Evolutionary conservation across 148 eudicot genomes (phyloP), one percentile per base, ranked within the genome.

Genomic region (Dianthus caryophyllus): DNA sequence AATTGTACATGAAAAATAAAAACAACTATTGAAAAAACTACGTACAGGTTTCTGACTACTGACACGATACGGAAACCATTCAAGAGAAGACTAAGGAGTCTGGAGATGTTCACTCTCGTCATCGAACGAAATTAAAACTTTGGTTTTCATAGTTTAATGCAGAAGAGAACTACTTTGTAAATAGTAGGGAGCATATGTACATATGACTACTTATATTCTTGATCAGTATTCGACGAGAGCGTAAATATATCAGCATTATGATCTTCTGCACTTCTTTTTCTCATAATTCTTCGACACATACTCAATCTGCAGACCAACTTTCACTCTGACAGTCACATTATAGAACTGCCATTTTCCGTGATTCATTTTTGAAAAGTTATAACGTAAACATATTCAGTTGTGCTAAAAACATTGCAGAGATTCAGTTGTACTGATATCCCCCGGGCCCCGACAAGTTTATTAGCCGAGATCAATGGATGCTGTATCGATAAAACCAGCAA

Each of bases 141-240:
- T 57, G 64, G 39, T 55, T 64, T 57, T 16, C 64, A 55, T 56
- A 27, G 41, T 22, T 48, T 53, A 25, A 66, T 36, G 52, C n/a
- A n/a, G n/a, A 47, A 64, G 58, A 10, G 18, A 33, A 36, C 59
- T 62, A 60, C 31, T 30, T 59, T 64, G 27, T 65, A 5, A 61
- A 67, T 65, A 7, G 13, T 41, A 50, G 38, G 66, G 54, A 51
- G 20, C 55, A 38, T 57, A 43, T 72, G 77, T 81, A 78, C 50
- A 78, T 64, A 41, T 60, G 44, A 71, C 57, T 61, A n/a, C n/a
- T n/a, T n/a, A 49, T 55, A 76, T 76, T 76, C 79, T 70, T 74
- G 54, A 17, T 14, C 60, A 9, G 44, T 6, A 41, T 41, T 33
- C 30, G 33, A 36, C 20, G 27, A 14, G 22, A 30, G 18, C 68